Evolutionary conservation across 768 basidiomycete genomes (phyloP), one percentile per base, ranked within the genome.

Genomic region (Scleroderma citrinum): DNA sequence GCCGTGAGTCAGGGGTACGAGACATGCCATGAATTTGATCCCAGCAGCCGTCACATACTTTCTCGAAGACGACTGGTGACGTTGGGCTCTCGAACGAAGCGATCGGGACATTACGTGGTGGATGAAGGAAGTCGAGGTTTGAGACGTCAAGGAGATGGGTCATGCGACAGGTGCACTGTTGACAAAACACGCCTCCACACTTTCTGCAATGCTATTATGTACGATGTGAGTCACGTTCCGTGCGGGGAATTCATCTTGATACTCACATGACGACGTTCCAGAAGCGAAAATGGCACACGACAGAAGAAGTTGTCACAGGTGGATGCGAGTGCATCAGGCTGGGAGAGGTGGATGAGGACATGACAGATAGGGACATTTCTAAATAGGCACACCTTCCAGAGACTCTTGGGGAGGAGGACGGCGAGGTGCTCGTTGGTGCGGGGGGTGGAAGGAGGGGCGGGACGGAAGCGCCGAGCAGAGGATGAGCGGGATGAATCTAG

Each of bases 131-230:
- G 45, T 71, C 62, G 35, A 91, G 81, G 47, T 75, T 74, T 8
- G 85, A 77, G n/a, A 84, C 77, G 60, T 90, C 88, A 47, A 90
- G 76, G 4, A 90, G 78, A 12, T 76, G 69, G 0, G 83, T 87
- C 6, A 71, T 60, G 47, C 76, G 76, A 6, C 76, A 68, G 1
- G 81, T 76, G 62, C 88, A 90, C 6, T 74, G 64, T 42, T 65
- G 64, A 67, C 88, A 91, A 63, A 82, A 89, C 26, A 90, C 70
- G 53, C 85, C 86, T 44, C 88, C 88, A 56, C 88, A 90, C 62
- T 89, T 90, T 63, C 88, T 78, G 66, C 88, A 91, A 52, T 91
- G 88, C 83, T 86, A 60, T 35, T 47, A 52, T 44, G 47, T 53
- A 49, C 59, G 54, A 48, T 58, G 34, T 58, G 53, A 66, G 58